These are phyloP conservation scores for Circinella umbellata DNA, from an alignment of 371 early-diverging fungal genomes.

Conservation along the genomic window DNA sequence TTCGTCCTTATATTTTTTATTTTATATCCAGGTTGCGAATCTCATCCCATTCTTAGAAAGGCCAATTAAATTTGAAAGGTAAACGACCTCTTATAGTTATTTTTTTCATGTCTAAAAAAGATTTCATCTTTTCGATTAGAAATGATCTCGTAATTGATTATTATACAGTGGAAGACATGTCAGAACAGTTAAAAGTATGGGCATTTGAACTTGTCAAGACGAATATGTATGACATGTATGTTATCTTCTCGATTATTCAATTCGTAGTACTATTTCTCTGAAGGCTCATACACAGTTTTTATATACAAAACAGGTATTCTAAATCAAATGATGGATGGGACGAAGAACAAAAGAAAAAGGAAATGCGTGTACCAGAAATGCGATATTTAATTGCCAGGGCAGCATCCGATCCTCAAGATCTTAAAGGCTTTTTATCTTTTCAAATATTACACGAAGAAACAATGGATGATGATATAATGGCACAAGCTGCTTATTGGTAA, in stretches of 20 bases:
- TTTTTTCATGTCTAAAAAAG: too few relatives aligned
- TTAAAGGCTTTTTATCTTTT: conserved; percentile 56
- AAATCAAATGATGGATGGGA: conserved; percentile 63
- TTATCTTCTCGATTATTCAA: neutral
- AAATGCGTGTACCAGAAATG: conserved; percentile 19
- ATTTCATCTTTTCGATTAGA: conserved; percentile 15
- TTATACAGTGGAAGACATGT: conserved; percentile 48
- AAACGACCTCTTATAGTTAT: neutral
- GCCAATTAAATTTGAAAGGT: conserved; percentile 37
- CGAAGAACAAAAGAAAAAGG: conserved; percentile 14
- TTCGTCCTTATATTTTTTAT: neutral
- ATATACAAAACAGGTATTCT: conserved; percentile 32
- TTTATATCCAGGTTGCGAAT: conserved; percentile 26
- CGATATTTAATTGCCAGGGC: conserved; percentile 33
- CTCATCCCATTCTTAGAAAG: conserved; percentile 32
- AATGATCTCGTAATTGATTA: conserved; percentile 43
- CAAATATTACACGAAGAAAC: conserved; percentile 67
- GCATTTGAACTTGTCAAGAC: conserved; percentile 56
- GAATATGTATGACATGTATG: conserved; percentile 61
- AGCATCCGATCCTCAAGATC: conserved; percentile 36
- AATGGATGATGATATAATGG: conserved; percentile 61
- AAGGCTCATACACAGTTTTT: neutral
- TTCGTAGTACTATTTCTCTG: neutral
- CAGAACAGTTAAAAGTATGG: conserved; percentile 46
- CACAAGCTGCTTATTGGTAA: conserved; percentile 64